Base-by-base conservation (phyloP, 306 rosid species). In the Sicyos edulis region DNA sequence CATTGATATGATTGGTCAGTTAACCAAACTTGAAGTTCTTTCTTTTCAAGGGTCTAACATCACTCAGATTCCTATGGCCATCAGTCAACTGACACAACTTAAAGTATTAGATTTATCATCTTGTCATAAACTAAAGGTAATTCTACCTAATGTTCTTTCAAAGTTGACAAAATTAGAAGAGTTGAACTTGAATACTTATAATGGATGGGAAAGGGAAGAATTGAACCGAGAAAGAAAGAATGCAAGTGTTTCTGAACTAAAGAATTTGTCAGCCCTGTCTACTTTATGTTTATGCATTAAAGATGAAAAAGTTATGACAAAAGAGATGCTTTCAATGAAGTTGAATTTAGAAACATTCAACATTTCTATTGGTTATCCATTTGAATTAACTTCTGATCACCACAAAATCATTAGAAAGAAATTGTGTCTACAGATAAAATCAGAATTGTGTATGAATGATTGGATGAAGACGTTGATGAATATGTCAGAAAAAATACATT, bases 201-300 rank as follows among this genome's bases (percentile, higher is more conserved):
- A 8, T 20, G 8, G 21, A 2, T 78, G 82, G 74, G 78, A 78
- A 44, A 22, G 15, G 2, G 64, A 73, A 57, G 62, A 22, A 17
- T 11, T 8, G 19, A 19, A 0, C 14, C 4, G 14, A 13, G 52
- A 17, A 54, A 20, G 74, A 58, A 55, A 40, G 11, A 74, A 78
- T 50, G 82, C 78, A 4, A 57, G 58, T 0, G 7, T 74, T 7
- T 57, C 72, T 0, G 82, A 79, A 72, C 62, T 79, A 11, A 68
- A 6, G 10, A 0, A 52, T 14, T 69, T 78, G 4, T 0, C 8
- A 15, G 21, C 8, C 4, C 40, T 79, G 4, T 16, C 58, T 0
- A 14, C 57, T 7, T 17, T 79, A 13, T 1, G 16, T 0, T 10
- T 74, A 16, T 4, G 34, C 0, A 20, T 74, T 50, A 49, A 4